A percentile compares a stretch with the other conserved stretches of the same genome.
These are phyloP conservation scores for Lactifluus rugatus DNA, from an alignment of 768 basidiomycete species.

Conservation along the genomic window DNA sequence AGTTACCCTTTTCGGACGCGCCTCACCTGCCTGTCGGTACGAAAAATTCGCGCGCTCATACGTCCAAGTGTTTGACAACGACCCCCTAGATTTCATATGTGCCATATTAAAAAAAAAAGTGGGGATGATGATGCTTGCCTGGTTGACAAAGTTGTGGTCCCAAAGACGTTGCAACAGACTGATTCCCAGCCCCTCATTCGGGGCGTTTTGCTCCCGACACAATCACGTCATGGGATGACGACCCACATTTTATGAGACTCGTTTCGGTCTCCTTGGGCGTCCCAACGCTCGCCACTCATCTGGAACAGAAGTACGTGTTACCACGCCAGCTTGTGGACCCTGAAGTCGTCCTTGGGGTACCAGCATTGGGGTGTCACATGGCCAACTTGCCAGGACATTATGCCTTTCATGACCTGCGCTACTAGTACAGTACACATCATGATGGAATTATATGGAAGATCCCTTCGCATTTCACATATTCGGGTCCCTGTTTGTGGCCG, in stretches of 20 bases:
- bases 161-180: slow-evolving; percentile 6
- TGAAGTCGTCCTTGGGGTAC: background rate
- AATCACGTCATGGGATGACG: background rate
- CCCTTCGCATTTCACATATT: background rate
- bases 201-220: background rate
- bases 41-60: background rate
- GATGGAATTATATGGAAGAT: background rate
- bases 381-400: background rate
- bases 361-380: background rate
- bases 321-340: background rate
- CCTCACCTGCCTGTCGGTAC: background rate
- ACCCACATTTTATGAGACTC: background rate
- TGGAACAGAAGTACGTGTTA: background rate
- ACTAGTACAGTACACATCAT: background rate
- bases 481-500: slow-evolving; percentile 12
- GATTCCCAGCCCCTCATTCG: slow-evolving; percentile 7
- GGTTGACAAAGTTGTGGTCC: background rate
- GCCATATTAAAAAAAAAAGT: slow-evolving; percentile 3
- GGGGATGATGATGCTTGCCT: background rate
- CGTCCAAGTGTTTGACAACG: background rate
- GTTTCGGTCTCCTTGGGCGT: background rate
- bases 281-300: background rate
- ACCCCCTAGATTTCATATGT: background rate
- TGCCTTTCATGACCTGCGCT: background rate
- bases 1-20: background rate